Evolutionary conservation across 768 basidiomycete species (phyloP).

Genomic region (Psilocybe azurescens): DNA sequence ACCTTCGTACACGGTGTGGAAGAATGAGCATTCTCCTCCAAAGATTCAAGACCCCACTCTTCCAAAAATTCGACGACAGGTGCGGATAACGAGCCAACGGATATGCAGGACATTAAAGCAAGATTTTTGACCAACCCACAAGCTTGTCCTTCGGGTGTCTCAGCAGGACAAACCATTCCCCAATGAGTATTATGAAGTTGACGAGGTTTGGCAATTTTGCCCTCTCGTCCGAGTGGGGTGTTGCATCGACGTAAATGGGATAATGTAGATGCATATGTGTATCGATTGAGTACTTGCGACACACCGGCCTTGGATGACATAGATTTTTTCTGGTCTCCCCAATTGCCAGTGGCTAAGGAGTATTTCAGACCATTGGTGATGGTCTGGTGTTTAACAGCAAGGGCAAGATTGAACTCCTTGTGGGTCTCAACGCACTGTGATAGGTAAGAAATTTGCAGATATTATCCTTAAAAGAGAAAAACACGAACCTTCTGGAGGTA

Average conservation of each 20-base stretch:
- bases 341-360: slow-evolving; percentile 97
- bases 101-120: slow-evolving; percentile 96
- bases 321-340: slow-evolving; percentile 99
- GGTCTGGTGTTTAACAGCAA: slow-evolving; percentile 95
- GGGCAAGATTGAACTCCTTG: slow-evolving; percentile 90
- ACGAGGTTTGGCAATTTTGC: slow-evolving; percentile 99
- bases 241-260: slow-evolving; percentile 98
- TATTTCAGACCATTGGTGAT: slow-evolving; percentile 99
- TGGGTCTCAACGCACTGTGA: slow-evolving; percentile 92
- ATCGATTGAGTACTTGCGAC: slow-evolving; percentile 97
- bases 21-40: slow-evolving; percentile 92
- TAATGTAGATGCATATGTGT: slow-evolving; percentile 97
- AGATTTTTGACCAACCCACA: slow-evolving; percentile 99
- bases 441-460: slow-evolving; percentile 8
- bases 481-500: slow-evolving; percentile 89
- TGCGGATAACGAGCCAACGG: slow-evolving; percentile 94
- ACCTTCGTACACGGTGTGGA: slow-evolving; percentile 90
- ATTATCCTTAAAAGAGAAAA: slow-evolving; percentile 14
- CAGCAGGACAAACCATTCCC: slow-evolving; percentile 99
- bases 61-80: slow-evolving; percentile 98
- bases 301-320: slow-evolving; percentile 99
- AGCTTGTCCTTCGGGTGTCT: slow-evolving; percentile 99
- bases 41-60: slow-evolving; percentile 95
- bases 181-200: slow-evolving; percentile 99
- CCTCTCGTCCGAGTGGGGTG: slow-evolving; percentile 96